phyloP scores from a whole-genome alignment of 805 yeast species.

The Cyberlindnera euphorbiae region DNA sequence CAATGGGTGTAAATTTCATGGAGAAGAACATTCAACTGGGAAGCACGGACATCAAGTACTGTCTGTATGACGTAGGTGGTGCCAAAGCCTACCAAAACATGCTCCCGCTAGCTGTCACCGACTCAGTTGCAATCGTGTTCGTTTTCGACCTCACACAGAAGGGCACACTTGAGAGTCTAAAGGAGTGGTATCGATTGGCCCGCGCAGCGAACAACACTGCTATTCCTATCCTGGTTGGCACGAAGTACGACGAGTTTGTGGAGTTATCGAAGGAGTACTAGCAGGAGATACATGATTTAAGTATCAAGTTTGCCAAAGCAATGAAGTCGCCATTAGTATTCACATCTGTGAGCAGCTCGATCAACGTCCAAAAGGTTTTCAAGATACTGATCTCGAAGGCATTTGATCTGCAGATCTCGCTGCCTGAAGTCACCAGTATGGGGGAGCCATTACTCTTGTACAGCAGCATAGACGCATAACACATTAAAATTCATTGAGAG shows the following conservation, averaged over 20 bases:
- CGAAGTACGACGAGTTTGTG: conserved; percentile 85
- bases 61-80: conserved; percentile 96
- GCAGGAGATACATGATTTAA: conserved; percentile 74
- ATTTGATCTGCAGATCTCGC: conserved; percentile 67
- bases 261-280: conserved; percentile 78
- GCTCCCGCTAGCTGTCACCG: conserved; percentile 89
- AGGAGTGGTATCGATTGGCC: conserved; percentile 93
- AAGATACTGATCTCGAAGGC: conserved; percentile 87
- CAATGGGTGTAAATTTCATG: conserved; percentile 93
- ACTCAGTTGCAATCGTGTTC: conserved; percentile 86
- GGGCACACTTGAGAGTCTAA: conserved; percentile 78
- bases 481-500: no score
- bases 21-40: conserved; percentile 82
- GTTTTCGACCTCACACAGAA: conserved; percentile 88
- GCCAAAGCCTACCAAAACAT: conserved; percentile 91
- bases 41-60: conserved; percentile 82
- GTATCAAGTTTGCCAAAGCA: conserved; percentile 79
- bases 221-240: conserved; percentile 86
- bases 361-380: conserved; percentile 90
- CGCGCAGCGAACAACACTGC: conserved; percentile 87
- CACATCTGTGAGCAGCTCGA: conserved; percentile 87
- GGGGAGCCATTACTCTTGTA: conserved; percentile 82
- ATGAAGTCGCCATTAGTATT: conserved; percentile 84
- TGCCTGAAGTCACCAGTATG: conserved; percentile 75
- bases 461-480: conserved; percentile 1